Evolutionary conservation across 2,329 filamentous ascomycete genomes (phyloP), one percentile per base, ranked within the genome.

Genomic region (Fusarium longipes): DNA sequence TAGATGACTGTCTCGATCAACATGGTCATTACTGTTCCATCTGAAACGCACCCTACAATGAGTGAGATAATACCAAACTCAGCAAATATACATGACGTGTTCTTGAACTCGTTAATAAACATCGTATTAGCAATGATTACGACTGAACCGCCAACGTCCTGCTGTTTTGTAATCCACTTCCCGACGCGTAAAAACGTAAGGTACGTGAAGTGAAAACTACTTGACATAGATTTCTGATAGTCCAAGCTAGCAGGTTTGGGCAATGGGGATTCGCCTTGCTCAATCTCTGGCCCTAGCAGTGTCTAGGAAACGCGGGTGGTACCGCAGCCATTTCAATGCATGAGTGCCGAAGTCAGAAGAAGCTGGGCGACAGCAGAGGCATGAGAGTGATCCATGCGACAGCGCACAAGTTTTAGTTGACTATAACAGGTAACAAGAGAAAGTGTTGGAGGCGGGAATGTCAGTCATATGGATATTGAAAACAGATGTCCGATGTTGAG

Each of bases 311-410:
- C 89, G 74, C 81, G 81, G 70, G 87, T 88, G 20, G 79, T 84
- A 74, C 78, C 86, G 36, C 86, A 89, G 77, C 85, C 84, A 17
- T 86, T 86, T n/a, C 9, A 86, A 89, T 68, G 89, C 88, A 66
- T 89, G 88, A 75, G 87, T 49, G 22, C 88, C 66, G 89, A 89
- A 75, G 87, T 88, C 66, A 89, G 89, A 75, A 87, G 87, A 24
- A 87, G 87, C 4, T 90, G 87, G 87, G 84, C 87, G 62, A 89
- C 86, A 47, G 83, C 82, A 62, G 86, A 89, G 82, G 89, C 62
- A 83, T 84, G 67, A 84, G 86, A 29, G 81, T 82, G 44, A 77
- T 82, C 58, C 82, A 83, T 74, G 81, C 79, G 14, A 73, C 73
- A 43, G 77, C 82, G 50, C 79, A 79, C 11, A 69, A 77, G 15